Evolutionary conservation across 1,284 basidiomycete genomes (phyloP).

Genomic region (Marasmius tenuissimus): DNA sequence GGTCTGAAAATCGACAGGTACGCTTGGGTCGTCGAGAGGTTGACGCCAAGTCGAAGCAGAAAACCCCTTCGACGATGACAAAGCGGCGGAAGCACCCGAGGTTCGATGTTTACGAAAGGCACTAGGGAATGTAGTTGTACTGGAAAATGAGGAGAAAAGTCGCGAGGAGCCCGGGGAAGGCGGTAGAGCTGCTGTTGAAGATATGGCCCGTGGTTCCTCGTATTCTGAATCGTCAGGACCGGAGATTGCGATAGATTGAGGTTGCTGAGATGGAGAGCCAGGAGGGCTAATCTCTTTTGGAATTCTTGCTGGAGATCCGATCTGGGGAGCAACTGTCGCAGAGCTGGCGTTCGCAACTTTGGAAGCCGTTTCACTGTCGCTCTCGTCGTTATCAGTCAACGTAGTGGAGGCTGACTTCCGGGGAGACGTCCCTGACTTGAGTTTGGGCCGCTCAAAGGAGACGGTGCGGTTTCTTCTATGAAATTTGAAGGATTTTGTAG

Average conservation of each 20-base stretch:
- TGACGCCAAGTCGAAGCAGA: not conserved
- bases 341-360: not conserved
- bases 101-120: too few relatives aligned
- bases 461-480: too few relatives aligned
- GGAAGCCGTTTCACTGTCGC: not conserved
- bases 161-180: not conserved
- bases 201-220: not conserved
- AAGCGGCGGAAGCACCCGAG: not conserved
- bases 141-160: not conserved
- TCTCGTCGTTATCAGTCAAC: not conserved
- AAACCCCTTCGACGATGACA: not conserved
- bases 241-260: too few relatives aligned
- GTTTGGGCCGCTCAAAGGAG: too few relatives aligned
- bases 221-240: not conserved
- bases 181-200: not conserved
- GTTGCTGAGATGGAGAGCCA: not conserved
- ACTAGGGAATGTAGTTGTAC: not conserved
- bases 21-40: not conserved
- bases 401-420: too few relatives aligned
- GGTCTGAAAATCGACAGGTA: not conserved
- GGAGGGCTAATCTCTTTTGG: not conserved
- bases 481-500: too few relatives aligned
- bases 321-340: not conserved
- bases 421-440: too few relatives aligned
- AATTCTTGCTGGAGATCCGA: too few relatives aligned